phyloP scores from a whole-genome alignment of 768 basidiomycete species.

The Boletus pseudopeckii region DNA sequence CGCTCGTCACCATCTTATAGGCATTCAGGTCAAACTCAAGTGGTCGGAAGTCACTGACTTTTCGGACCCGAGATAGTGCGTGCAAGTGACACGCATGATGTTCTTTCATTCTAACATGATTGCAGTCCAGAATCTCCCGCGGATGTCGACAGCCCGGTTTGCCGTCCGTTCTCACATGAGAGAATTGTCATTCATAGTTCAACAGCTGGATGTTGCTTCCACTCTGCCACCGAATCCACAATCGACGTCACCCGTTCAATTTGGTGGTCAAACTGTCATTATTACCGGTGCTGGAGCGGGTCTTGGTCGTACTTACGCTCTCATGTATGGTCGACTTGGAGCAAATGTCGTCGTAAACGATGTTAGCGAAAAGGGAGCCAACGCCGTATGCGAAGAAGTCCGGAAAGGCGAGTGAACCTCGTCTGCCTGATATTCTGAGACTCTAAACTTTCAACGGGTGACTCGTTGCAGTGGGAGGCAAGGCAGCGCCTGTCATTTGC shows the following conservation, averaged over 20 bases:
- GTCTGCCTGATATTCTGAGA: background rate
- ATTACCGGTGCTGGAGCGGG: constrained; percentile 95
- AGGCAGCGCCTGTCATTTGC: constrained; percentile 76
- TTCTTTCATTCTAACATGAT: constrained; percentile 7
- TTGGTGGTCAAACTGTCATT: constrained; percentile 87
- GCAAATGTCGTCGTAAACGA: constrained; percentile 98
- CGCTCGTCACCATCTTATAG: background rate
- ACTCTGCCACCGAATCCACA: constrained; percentile 66
- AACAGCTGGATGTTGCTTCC: constrained; percentile 62
- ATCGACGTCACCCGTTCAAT: constrained; percentile 66
- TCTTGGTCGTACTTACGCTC: constrained; percentile 86
- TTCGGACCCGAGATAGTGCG: constrained; percentile 63
- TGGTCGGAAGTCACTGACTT: constrained; percentile 86
- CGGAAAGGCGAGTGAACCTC: constrained; percentile 52
- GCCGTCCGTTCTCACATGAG: background rate
- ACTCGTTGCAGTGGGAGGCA: constrained; percentile 67
- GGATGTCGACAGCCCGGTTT: constrained; percentile 60
- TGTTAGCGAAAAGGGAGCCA: constrained; percentile 81
- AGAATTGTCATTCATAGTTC: background rate
- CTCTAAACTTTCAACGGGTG: background rate
- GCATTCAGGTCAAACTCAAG: constrained; percentile 66
- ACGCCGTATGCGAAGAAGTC: constrained; percentile 83
- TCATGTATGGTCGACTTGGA: constrained; percentile 89
- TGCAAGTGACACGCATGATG: background rate
- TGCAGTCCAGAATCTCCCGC: constrained; percentile 60